Evolutionary conservation across 345 rosid genomes (phyloP).

Genomic region (Theobroma cacao): DNA sequence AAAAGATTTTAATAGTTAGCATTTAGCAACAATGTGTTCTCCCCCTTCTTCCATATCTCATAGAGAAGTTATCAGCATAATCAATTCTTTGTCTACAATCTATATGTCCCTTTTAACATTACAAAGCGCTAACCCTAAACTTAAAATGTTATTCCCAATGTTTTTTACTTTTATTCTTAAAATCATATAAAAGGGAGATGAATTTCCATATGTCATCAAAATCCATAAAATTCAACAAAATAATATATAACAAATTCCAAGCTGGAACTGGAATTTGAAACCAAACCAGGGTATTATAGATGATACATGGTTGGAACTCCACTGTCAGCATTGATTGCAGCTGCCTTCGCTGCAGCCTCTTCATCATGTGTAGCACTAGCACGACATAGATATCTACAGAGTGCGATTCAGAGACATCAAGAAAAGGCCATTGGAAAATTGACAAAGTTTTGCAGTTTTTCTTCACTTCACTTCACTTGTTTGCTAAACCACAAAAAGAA

Average conservation of each 20-base stretch:
- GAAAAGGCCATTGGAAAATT: neutral
- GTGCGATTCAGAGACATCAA: slow-evolving; percentile 11
- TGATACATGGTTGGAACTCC: slow-evolving; percentile 88
- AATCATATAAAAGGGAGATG: neutral
- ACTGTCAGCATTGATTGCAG: slow-evolving; percentile 54
- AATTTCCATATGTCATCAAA: neutral
- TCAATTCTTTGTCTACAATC: neutral
- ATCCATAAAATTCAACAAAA: neutral
- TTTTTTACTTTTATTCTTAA: neutral
- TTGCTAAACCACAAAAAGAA: neutral
- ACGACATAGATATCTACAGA: slow-evolving; percentile 44
- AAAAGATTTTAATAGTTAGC: neutral
- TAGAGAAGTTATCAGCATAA: neutral
- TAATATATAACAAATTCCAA: slow-evolving; percentile 8
- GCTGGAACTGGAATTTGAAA: slow-evolving; percentile 17
- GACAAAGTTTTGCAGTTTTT: neutral
- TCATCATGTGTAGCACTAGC: slow-evolving; percentile 57
- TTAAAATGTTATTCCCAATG: neutral
- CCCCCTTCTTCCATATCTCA: neutral
- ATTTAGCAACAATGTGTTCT: neutral
- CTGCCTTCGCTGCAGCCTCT: slow-evolving; percentile 77
- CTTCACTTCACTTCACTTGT: neutral
- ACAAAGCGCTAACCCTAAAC: neutral
- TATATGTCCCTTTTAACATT: neutral
- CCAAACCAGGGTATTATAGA: slow-evolving; percentile 29